These are phyloP conservation scores for Paspalum notatum DNA, from an alignment of 176 grass and related monocot species.

Conservation along the genomic window DNA sequence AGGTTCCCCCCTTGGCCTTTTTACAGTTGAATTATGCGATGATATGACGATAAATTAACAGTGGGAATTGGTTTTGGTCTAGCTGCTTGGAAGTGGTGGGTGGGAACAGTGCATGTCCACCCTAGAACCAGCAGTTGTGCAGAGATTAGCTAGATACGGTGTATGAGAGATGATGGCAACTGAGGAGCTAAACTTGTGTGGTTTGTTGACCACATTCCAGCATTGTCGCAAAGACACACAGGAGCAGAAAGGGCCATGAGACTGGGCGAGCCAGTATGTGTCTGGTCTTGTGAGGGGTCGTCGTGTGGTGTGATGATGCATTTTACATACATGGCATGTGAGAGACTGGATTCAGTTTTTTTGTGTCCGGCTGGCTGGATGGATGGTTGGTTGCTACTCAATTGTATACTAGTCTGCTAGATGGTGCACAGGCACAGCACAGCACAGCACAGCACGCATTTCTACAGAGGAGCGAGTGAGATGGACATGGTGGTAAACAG, in stretches of 20 bases:
- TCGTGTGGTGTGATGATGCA: not conserved
- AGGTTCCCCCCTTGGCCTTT: not conserved
- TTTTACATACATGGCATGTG: conserved; percentile 1
- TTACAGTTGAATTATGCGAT: not conserved
- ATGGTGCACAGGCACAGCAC: not conserved
- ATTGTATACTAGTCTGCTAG: not conserved
- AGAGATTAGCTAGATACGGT: conserved; percentile 73
- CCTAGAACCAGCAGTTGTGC: conserved; percentile 65
- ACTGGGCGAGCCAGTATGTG: not conserved
- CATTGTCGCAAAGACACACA: not conserved
- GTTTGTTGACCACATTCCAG: not conserved
- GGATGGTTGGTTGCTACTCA: conserved; percentile 3
- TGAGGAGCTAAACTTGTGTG: not conserved
- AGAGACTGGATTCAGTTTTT: not conserved
- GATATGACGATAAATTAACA: not conserved
- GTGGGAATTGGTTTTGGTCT: not conserved
- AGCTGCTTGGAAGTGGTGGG: conserved; percentile 75
- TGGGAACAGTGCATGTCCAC: conserved; percentile 93
- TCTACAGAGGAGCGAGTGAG: not conserved
- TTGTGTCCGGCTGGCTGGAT: too few species aligned
- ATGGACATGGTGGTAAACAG: conserved; percentile 1
- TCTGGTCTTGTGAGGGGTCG: not conserved
- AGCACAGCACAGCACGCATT: not conserved
- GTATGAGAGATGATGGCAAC: conserved; percentile 37
- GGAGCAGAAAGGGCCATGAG: not conserved